Percentiles rank a stretch among this genome's conserved stretches.
phyloP scores from a whole-genome alignment of 345 rosid species.

The Eucalyptus victrix region DNA sequence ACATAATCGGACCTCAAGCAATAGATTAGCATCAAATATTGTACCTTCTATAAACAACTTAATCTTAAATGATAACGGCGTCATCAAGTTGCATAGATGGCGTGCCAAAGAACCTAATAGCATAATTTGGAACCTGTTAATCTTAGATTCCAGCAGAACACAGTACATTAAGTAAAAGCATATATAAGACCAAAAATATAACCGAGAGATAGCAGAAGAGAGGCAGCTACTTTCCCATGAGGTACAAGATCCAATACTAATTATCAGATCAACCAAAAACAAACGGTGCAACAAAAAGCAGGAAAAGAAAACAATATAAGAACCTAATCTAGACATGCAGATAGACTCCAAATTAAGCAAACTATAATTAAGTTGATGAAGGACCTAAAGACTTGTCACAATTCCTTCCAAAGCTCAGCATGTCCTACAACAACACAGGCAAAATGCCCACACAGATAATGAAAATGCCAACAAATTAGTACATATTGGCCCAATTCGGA shows the following conservation, averaged over 20 bases:
- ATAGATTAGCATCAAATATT: slow-evolving; percentile 17
- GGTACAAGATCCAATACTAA: not conserved
- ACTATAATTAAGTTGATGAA: not conserved
- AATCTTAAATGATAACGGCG: slow-evolving; percentile 57
- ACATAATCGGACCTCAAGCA: slow-evolving; percentile 7
- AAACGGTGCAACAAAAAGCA: not conserved
- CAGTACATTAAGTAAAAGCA: slow-evolving; percentile 11
- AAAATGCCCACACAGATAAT: not conserved
- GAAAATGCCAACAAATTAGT: not conserved
- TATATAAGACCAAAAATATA: not conserved
- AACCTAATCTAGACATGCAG: not conserved
- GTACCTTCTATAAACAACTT: slow-evolving; percentile 56
- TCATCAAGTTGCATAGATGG: slow-evolving; percentile 65
- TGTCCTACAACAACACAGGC: not conserved
- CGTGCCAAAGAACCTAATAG: slow-evolving; percentile 64
- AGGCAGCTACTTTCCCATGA: not conserved
- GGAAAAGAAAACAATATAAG: not conserved
- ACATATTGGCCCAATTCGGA: not conserved
- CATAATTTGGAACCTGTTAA: slow-evolving; percentile 58
- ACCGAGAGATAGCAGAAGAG: not conserved
- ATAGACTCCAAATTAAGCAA: not conserved
- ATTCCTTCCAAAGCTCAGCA: not conserved
- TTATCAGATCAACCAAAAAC: not conserved
- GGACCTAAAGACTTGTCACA: not conserved
- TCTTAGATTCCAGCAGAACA: slow-evolving; percentile 17